A percentile compares a stretch with the other conserved stretches of the same genome.
These are phyloP conservation scores for Hawksworthiomyces lignivorus DNA, from an alignment of 2,329 filamentous ascomycete genomes.

Conservation along the genomic window DNA sequence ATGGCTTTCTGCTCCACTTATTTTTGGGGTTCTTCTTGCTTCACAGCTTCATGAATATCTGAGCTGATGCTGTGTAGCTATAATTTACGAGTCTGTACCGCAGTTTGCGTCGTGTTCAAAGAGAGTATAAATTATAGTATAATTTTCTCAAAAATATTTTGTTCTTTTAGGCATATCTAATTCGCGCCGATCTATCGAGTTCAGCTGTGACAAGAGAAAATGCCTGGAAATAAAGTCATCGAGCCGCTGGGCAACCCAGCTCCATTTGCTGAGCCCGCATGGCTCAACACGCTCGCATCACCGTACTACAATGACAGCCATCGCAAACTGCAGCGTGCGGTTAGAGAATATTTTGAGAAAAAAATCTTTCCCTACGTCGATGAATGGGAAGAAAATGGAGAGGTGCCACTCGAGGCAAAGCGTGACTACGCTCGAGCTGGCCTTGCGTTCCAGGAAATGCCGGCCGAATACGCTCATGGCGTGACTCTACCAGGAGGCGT, in stretches of 20 bases:
- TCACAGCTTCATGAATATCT: no score
- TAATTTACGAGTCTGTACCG: no score
- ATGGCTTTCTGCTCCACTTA: no score
- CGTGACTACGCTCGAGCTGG: constrained; percentile 31
- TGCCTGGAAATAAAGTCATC: no score
- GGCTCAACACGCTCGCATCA: constrained; percentile 21
- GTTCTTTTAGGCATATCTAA: no score
- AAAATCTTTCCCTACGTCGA: constrained; percentile 50
- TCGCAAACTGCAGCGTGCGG: constrained; percentile 44
- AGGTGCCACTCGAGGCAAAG: constrained; percentile 37
- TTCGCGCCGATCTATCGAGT: no score
- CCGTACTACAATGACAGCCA: constrained; percentile 60
- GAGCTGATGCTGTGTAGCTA: no score
- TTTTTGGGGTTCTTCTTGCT: no score
- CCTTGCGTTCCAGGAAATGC: constrained; percentile 28
- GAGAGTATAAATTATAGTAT: no score
- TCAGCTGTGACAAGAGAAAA: no score
- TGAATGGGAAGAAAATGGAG: constrained; percentile 55
- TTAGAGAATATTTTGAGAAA: constrained; percentile 52
- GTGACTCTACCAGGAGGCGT: constrained; percentile 37
- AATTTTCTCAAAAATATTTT: no score
- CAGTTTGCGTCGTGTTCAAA: no score
- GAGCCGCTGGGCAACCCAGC: background rate
- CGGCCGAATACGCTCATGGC: constrained; percentile 29
- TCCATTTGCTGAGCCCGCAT: constrained; percentile 21